phyloP scores from a whole-genome alignment of 2,329 filamentous ascomycete species.

The Trichophyton mentagrophytes region DNA sequence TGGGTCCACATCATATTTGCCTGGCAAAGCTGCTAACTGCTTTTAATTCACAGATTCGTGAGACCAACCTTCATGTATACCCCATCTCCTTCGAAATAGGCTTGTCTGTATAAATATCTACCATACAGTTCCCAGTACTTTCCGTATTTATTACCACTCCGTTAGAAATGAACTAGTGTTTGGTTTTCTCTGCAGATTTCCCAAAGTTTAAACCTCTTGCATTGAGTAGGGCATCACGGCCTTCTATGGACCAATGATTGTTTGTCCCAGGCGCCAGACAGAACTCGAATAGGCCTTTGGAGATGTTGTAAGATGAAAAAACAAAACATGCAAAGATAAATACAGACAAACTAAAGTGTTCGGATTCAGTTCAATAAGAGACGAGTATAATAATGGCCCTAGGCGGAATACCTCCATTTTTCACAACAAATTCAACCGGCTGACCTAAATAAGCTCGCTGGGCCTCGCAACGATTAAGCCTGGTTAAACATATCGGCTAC shows the following conservation, averaged over 20 bases:
- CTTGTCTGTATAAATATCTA: background rate
- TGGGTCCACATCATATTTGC: background rate
- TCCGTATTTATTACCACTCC: background rate
- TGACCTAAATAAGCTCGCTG: background rate
- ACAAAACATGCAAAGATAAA: background rate
- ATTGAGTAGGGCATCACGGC: background rate
- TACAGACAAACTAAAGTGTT: no score
- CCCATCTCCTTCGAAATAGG: constrained; percentile 35
- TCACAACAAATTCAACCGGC: background rate
- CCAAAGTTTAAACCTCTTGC: background rate
- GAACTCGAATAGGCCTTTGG: background rate
- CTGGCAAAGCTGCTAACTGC: constrained; percentile 3
- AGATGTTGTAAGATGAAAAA: background rate
- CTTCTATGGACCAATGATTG: background rate
- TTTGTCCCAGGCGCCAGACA: background rate
- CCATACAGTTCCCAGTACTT: background rate
- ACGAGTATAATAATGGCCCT: background rate
- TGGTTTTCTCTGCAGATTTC: background rate
- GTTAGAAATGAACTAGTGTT: background rate
- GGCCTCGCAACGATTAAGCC: constrained; percentile 12
- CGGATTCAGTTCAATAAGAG: background rate
- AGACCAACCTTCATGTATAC: constrained; percentile 66
- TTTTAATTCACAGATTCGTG: constrained; percentile 50
- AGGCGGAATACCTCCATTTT: background rate
- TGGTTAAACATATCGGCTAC: constrained; percentile 42